Conservation (phyloP, 495 filamentous ascomycete genomes). For the Baudoinia panamericana region DNA sequence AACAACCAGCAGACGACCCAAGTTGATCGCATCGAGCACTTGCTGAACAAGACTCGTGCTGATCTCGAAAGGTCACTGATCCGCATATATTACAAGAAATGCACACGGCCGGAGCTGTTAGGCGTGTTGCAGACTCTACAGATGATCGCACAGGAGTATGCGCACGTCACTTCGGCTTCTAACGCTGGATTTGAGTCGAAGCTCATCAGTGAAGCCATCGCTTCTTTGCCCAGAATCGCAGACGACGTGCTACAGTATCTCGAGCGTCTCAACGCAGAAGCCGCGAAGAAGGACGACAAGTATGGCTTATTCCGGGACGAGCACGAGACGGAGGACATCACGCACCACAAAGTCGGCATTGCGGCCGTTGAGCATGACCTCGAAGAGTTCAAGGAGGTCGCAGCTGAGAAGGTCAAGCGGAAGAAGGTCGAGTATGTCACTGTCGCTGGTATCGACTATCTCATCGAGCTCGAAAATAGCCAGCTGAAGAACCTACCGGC, state of each 20-base stretch:
- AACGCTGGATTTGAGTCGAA: constrained; percentile 64
- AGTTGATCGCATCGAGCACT: constrained; percentile 56
- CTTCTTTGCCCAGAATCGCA: constrained; percentile 61
- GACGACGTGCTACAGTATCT: constrained; percentile 58
- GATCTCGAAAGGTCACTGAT: constrained; percentile 89
- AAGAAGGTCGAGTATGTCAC: constrained; percentile 65
- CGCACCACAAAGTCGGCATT: constrained; percentile 81
- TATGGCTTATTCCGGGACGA: constrained; percentile 85
- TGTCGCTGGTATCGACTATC: constrained; percentile 81
- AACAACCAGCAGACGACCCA: constrained; percentile 47
- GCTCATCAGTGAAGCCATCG: constrained; percentile 59
- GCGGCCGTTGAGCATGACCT: constrained; percentile 79
- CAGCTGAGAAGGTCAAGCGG: constrained; percentile 55
- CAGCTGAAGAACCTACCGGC: constrained; percentile 76
- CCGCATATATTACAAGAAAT: constrained; percentile 79
- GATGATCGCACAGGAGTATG: constrained; percentile 61
- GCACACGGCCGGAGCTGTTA: constrained; percentile 80
- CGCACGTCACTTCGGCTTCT: constrained; percentile 45
- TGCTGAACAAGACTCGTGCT: constrained; percentile 57
- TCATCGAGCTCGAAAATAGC: constrained; percentile 78
- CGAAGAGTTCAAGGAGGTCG: constrained; percentile 56
- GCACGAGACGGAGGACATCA: constrained; percentile 73
- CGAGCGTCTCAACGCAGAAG: constrained; percentile 72
- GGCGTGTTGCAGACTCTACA: constrained; percentile 74
- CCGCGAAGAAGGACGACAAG: constrained; percentile 78